These are phyloP conservation scores for Hippophae gyantsensis DNA, from an alignment of 306 rosid genomes.

Conservation along the genomic window DNA sequence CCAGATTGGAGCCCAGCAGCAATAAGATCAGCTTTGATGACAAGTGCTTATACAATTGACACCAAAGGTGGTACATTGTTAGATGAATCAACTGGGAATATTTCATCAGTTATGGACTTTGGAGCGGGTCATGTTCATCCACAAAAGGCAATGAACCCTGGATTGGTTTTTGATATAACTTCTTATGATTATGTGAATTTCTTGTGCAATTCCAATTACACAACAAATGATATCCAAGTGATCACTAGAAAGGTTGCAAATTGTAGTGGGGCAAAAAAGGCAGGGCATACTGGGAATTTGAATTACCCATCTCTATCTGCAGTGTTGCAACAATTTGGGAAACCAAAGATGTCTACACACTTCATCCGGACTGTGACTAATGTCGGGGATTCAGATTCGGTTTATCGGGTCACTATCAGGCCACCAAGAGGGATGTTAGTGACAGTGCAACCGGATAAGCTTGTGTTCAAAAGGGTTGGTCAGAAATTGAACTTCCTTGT, in stretches of 20 bases:
- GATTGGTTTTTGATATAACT: constrained; percentile 55
- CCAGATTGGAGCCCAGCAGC: constrained; percentile 93
- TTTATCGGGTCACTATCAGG: constrained; percentile 39
- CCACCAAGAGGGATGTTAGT: constrained; percentile 50
- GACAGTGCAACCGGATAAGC: constrained; percentile 64
- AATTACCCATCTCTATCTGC: constrained; percentile 74
- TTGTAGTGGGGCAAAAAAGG: constrained; percentile 58
- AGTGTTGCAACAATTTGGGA: constrained; percentile 74
- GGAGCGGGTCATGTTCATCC: constrained; percentile 92
- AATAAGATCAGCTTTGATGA: constrained; percentile 73
- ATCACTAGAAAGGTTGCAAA: constrained; percentile 57
- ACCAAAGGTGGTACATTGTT: constrained; percentile 51
- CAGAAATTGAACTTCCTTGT: constrained; percentile 77
- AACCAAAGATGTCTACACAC: constrained; percentile 64
- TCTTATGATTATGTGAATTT: constrained; percentile 62
- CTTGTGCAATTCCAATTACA: constrained; percentile 80
- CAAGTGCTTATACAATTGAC: constrained; percentile 70
- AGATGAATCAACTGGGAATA: constrained; percentile 78
- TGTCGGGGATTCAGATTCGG: constrained; percentile 67
- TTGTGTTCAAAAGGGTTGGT: constrained; percentile 56
- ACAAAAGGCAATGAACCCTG: constrained; percentile 73
- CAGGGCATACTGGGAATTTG: constrained; percentile 73
- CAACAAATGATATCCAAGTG: constrained; percentile 46
- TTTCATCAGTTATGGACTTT: constrained; percentile 57
- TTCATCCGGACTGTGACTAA: constrained; percentile 78